phyloP scores from a whole-genome alignment of 371 early-diverging fungal genomes.

The Mucor irregularis region DNA sequence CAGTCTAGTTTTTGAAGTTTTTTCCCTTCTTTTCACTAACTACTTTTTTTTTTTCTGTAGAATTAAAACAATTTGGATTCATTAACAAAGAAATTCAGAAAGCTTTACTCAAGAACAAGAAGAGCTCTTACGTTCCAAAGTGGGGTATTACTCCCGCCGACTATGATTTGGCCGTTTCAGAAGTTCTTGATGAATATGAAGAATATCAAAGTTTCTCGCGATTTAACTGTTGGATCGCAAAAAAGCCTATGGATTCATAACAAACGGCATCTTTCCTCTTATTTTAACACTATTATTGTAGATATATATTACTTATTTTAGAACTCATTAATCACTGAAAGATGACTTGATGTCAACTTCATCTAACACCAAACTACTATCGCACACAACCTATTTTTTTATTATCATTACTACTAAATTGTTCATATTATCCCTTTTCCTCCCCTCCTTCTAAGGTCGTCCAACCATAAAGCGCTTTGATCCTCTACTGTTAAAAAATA shows the following conservation, averaged over 20 bases:
- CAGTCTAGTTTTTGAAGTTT: not conserved
- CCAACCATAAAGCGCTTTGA: constrained; percentile 41
- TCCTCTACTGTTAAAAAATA: constrained; percentile 49
- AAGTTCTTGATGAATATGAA: constrained; percentile 47
- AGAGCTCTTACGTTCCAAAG: constrained; percentile 27
- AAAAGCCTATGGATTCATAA: constrained; percentile 21
- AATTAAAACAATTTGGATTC: constrained; percentile 50
- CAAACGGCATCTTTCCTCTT: not conserved
- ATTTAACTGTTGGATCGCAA: constrained; percentile 42
- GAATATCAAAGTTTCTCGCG: constrained; percentile 44
- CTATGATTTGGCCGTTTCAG: constrained; percentile 42
- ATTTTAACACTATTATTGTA: not conserved
- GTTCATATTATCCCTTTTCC: not conserved
- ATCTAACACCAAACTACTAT: not conserved
- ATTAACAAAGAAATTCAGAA: constrained; percentile 53
- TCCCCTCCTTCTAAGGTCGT: constrained; percentile 8
- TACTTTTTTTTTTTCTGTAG: constrained; percentile 10
- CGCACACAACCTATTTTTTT: not conserved
- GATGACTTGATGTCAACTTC: too few species aligned
- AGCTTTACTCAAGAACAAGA: constrained; percentile 34
- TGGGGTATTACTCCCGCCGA: constrained; percentile 49
- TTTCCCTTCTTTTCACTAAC: not conserved
- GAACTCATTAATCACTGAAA: not conserved
- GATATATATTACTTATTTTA: not conserved
- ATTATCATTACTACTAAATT: not conserved